Conservation (phyloP, 108 stramenopile genomes). For the Skeletonema potamos region DNA sequence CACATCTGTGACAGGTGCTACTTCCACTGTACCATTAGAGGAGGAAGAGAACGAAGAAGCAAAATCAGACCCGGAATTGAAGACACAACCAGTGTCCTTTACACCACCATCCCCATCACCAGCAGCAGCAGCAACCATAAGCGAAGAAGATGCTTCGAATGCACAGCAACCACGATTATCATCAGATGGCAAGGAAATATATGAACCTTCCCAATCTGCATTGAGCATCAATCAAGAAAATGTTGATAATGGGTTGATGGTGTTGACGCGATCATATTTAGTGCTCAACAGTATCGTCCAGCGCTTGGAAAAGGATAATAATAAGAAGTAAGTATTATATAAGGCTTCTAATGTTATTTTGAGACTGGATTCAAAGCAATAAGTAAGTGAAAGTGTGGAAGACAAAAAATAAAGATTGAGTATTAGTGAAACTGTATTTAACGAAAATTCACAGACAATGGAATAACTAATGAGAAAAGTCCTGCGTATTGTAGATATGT, state of each 20-base stretch:
- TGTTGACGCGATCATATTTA: slow-evolving; percentile 3
- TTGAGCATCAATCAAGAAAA: slow-evolving; percentile 6
- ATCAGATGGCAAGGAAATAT: slow-evolving; percentile 23
- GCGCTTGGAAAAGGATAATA: background rate
- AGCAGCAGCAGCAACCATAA: background rate
- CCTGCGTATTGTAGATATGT: too few species aligned
- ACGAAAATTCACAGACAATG: too few species aligned
- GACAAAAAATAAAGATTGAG: too few species aligned
- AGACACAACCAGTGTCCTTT: too few species aligned
- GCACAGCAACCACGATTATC: slow-evolving; percentile 3
- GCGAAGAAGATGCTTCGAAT: background rate
- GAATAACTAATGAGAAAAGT: too few species aligned
- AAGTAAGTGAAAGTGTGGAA: too few species aligned
- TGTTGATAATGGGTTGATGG: slow-evolving; percentile 12
- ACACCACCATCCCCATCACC: too few species aligned
- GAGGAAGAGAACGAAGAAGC: background rate
- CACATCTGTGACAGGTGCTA: background rate
- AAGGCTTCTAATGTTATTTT: too few species aligned
- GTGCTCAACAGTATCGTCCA: slow-evolving; percentile 8
- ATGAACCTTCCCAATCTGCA: slow-evolving; percentile 6
- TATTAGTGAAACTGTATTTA: too few species aligned
- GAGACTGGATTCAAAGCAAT: too few species aligned
- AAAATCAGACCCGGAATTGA: background rate
- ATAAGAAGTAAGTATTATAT: background rate
- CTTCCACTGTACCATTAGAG: background rate